A percentile compares a stretch with the other conserved stretches of the same genome.
Evolutionary conservation across 208 protist species (phyloP).

Genomic region (Herpetomonas samuelpessoai): DNA sequence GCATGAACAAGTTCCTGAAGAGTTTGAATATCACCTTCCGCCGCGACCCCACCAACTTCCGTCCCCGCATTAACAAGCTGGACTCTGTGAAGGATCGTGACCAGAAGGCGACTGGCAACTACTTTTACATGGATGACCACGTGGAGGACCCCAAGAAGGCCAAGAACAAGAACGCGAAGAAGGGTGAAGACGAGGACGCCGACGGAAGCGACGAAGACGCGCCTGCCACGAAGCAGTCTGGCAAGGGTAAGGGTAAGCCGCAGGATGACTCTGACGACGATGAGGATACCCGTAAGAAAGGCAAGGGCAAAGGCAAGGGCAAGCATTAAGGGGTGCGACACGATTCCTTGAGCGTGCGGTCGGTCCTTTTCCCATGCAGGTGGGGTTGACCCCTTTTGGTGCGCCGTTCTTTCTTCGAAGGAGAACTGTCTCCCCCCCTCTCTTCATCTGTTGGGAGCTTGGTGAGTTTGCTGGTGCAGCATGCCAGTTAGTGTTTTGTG

Average conservation of each 20-base stretch:
- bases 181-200: conserved; percentile 96
- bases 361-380: conserved; percentile 14
- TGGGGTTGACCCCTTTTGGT: conserved; percentile 11
- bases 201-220: conserved; percentile 10
- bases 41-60: conserved; percentile 98
- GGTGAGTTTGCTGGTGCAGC: no score
- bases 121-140: conserved; percentile 96
- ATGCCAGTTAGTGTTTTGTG: no score
- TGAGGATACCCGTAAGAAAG: conserved; percentile 22
- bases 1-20: conserved; percentile 99
- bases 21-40: conserved; percentile 98
- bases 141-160: conserved; percentile 45
- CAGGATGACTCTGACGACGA: conserved; percentile 18
- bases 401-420: neutral
- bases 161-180: conserved; percentile 26
- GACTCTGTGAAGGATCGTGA: conserved; percentile 98
- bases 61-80: conserved; percentile 99
- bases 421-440: neutral
- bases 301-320: conserved; percentile 26
- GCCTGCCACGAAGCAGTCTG: no score
- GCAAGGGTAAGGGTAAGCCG: conserved; percentile 10
- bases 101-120: conserved; percentile 98
- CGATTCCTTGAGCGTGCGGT: conserved; percentile 2
- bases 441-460: no score
- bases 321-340: conserved; percentile 29